Percentiles rank a stretch among this genome's conserved stretches.
Conservation (phyloP, 73 alveolate genomes). For the Tetrahymena malaccensis region DNA sequence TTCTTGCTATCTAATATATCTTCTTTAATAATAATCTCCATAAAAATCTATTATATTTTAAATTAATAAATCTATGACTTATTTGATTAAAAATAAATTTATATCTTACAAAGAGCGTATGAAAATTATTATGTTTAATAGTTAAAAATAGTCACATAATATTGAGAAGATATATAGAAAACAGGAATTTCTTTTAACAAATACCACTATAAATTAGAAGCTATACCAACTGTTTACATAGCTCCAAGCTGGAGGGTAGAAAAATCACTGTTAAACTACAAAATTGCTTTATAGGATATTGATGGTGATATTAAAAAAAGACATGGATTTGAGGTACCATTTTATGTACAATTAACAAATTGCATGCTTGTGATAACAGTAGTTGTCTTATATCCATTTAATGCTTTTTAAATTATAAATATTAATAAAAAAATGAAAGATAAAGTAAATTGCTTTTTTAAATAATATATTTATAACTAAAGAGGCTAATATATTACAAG, state of each 20-base stretch:
- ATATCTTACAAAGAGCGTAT: neutral
- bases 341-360: neutral
- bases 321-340: neutral
- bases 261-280: neutral
- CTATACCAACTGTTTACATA: neutral
- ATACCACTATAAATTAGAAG: neutral
- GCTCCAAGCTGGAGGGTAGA: neutral
- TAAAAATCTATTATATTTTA: neutral
- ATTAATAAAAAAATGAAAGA: neutral
- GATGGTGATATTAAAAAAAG: neutral
- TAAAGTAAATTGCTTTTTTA: neutral
- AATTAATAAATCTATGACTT: neutral
- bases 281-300: neutral
- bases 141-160: neutral
- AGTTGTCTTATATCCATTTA: neutral
- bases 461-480: neutral
- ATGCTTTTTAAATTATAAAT: neutral
- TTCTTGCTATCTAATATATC: neutral
- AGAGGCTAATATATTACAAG: neutral
- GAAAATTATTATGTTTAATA: no score
- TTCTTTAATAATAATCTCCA: neutral
- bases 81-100: neutral
- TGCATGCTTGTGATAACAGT: neutral
- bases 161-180: neutral
- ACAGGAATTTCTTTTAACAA: neutral